phyloP scores from a whole-genome alignment of 108 stramenopile species.

The Fragilaria radians region DNA sequence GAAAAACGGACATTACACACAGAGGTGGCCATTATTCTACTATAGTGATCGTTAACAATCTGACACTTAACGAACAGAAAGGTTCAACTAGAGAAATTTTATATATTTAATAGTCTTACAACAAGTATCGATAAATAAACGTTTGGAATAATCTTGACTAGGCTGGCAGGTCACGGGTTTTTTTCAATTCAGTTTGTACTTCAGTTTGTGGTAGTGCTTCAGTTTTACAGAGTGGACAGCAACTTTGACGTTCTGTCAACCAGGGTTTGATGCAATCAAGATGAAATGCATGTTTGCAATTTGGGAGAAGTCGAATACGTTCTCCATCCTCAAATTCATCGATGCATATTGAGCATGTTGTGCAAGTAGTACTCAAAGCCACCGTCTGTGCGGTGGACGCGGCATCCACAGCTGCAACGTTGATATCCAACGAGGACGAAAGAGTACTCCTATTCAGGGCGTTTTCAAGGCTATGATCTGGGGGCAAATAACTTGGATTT shows the following conservation, averaged over 20 bases:
- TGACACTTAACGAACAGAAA: not conserved
- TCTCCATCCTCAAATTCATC: constrained; percentile 81
- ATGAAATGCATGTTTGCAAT: constrained; percentile 80
- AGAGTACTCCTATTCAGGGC: too few relatives aligned
- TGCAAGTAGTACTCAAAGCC: constrained; percentile 28
- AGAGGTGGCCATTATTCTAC: constrained; percentile 5
- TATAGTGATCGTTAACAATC: not conserved
- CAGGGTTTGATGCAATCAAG: constrained; percentile 77
- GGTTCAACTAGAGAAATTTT: not conserved
- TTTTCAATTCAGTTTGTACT: too few relatives aligned
- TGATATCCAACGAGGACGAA: too few relatives aligned
- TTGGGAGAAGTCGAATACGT: constrained; percentile 61
- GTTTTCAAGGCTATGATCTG: too few relatives aligned
- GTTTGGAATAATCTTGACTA: too few relatives aligned
- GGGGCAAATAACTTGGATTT: not conserved
- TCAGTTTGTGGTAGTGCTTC: constrained; percentile 12
- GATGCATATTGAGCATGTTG: constrained; percentile 85
- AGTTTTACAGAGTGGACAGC: constrained; percentile 65
- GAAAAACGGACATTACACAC: not conserved
- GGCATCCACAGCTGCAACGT: too few relatives aligned
- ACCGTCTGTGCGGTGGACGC: too few relatives aligned
- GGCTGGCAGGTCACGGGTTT: too few relatives aligned
- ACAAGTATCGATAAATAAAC: not conserved
- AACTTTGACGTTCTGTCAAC: constrained; percentile 66
- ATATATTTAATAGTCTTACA: too few relatives aligned